phyloP scores from a whole-genome alignment of 202 grass and related monocot species.

The Brachypodium distachyon region DNA sequence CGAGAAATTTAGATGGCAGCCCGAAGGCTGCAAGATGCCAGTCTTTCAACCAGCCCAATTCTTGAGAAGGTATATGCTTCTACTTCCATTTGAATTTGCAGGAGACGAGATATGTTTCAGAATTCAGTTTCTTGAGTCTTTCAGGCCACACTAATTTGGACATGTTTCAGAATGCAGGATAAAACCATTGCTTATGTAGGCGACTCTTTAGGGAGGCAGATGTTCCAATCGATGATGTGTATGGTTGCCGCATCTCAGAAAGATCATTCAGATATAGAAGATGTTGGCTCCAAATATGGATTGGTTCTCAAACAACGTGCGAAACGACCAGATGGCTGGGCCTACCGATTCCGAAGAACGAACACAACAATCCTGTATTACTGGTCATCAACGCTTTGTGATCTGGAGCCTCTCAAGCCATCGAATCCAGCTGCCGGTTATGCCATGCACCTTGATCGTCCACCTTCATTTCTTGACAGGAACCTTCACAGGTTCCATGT shows the following conservation, averaged over 20 bases:
- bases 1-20: slow-evolving; percentile 66
- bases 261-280: slow-evolving; percentile 26
- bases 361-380: slow-evolving; percentile 61
- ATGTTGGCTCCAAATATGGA: slow-evolving; percentile 30
- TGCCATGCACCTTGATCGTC: slow-evolving; percentile 61
- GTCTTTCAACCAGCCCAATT: slow-evolving; percentile 34
- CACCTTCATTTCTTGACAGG: slow-evolving; percentile 30
- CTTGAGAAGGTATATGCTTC: slow-evolving; percentile 31
- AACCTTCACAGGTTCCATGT: slow-evolving; percentile 51
- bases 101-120: neutral
- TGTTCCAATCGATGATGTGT: slow-evolving; percentile 62
- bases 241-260: slow-evolving; percentile 35
- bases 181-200: slow-evolving; percentile 65
- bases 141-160: slow-evolving; percentile 12
- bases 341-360: slow-evolving; percentile 46
- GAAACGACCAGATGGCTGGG: slow-evolving; percentile 43
- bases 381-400: slow-evolving; percentile 63
- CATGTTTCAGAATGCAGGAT: slow-evolving; percentile 56
- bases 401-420: slow-evolving; percentile 40
- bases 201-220: slow-evolving; percentile 61
- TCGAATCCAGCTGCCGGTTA: slow-evolving; percentile 42
- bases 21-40: slow-evolving; percentile 40
- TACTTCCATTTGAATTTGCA: neutral
- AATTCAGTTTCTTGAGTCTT: neutral
- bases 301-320: slow-evolving; percentile 17